A percentile compares a stretch with the other conserved stretches of the same genome.
Evolutionary conservation across 2,329 filamentous ascomycete species (phyloP).

Genomic region (Alternaria infectoria): DNA sequence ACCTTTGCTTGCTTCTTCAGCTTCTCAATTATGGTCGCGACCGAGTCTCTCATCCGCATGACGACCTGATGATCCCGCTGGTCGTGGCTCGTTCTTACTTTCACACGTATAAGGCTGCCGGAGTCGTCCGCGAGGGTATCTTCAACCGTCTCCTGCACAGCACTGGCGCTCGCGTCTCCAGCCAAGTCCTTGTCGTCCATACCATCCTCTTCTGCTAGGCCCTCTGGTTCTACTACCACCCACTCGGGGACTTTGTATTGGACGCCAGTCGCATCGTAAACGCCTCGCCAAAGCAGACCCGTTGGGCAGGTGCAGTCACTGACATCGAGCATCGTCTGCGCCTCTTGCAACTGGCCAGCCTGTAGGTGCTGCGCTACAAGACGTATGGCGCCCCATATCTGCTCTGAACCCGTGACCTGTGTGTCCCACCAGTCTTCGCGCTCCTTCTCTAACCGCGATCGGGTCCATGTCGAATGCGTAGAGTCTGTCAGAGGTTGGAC

Average conservation of each 20-base stretch:
- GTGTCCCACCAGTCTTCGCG: constrained; percentile 90
- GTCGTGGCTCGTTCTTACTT: constrained; percentile 47
- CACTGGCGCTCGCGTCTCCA: constrained; percentile 1
- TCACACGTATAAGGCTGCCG: constrained; percentile 40
- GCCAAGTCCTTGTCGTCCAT: constrained; percentile 27
- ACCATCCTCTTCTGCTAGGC: constrained; percentile 36
- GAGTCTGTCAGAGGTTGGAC: constrained; percentile 29
- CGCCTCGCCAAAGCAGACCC: constrained; percentile 49
- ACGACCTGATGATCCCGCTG: constrained; percentile 47
- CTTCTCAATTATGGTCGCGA: constrained; percentile 67
- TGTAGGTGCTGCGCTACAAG: constrained; percentile 73
- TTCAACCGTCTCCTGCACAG: constrained; percentile 34
- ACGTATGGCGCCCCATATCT: constrained; percentile 81
- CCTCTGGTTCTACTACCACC: constrained; percentile 53
- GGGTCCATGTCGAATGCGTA: constrained; percentile 55
- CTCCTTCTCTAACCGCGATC: constrained; percentile 70
- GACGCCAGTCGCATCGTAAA: constrained; percentile 54
- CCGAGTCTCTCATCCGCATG: constrained; percentile 57
- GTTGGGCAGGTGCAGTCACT: constrained; percentile 63
- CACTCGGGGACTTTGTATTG: constrained; percentile 55
- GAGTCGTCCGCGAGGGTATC: constrained; percentile 23
- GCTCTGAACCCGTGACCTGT: constrained; percentile 74
- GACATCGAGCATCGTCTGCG: constrained; percentile 81
- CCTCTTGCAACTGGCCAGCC: constrained; percentile 56
- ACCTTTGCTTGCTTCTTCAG: constrained; percentile 70